These are phyloP conservation scores for Anthostomella pinea DNA, from an alignment of 2,329 filamentous ascomycete species.

Conservation along the genomic window DNA sequence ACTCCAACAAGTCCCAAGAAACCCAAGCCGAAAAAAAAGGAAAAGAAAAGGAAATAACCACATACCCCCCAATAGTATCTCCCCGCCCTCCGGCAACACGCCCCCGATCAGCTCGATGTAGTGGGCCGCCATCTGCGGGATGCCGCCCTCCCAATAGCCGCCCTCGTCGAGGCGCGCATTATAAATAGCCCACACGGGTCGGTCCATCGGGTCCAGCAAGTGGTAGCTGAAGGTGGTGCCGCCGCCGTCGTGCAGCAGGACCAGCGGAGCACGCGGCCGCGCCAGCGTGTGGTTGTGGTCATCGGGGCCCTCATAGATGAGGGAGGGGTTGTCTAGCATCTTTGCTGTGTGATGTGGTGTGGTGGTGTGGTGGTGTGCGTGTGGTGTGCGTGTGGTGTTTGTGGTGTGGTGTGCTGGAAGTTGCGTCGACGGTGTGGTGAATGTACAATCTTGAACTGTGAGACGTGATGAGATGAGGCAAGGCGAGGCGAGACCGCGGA, in stretches of 20 bases:
- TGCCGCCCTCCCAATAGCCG: slow-evolving; percentile 47
- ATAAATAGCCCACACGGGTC: slow-evolving; percentile 51
- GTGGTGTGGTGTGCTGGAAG: not conserved
- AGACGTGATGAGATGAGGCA: no score
- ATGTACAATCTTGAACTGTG: no score
- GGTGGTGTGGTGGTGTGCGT: not conserved
- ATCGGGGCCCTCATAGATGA: slow-evolving; percentile 27
- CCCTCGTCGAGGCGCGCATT: slow-evolving; percentile 52
- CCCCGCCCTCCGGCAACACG: slow-evolving; percentile 34
- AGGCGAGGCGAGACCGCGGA: no score
- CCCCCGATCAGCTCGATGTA: slow-evolving; percentile 47
- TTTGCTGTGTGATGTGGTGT: not conserved
- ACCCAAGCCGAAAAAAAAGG: not conserved
- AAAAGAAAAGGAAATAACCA: slow-evolving; percentile 2
- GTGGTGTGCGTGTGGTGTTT: not conserved
- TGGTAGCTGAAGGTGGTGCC: slow-evolving; percentile 59
- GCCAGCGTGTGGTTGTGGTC: slow-evolving; percentile 13
- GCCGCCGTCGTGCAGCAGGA: slow-evolving; percentile 60
- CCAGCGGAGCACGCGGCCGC: slow-evolving; percentile 39
- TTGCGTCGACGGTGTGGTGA: no score
- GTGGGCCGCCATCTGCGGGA: slow-evolving; percentile 52
- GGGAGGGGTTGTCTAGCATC: slow-evolving; percentile 26
- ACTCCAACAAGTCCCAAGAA: no score
- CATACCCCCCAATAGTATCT: slow-evolving; percentile 48
- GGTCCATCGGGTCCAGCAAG: slow-evolving; percentile 47